Evolutionary conservation across 768 basidiomycete species (phyloP).

Genomic region (Holtermannia corniformis): DNA sequence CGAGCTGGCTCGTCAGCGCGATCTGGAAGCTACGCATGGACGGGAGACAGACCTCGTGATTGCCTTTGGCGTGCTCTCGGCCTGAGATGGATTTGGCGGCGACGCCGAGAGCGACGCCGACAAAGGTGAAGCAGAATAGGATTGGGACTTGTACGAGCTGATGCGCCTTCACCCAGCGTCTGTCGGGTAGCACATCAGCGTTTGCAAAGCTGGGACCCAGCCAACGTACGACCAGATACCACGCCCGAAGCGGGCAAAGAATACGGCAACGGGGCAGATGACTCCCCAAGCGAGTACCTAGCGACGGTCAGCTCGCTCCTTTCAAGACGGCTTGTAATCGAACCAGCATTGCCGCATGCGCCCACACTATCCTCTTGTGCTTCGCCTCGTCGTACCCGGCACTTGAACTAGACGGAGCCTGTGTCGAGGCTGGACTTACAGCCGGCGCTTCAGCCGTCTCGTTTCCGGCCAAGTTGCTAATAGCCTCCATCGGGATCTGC

Average conservation of each 20-base stretch:
- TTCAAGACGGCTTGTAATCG: not conserved
- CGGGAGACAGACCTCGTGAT: not conserved
- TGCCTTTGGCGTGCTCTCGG: not conserved
- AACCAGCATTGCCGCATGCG: not conserved
- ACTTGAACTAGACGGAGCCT: not conserved
- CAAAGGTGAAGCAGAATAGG: not conserved
- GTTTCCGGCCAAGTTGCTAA: no score
- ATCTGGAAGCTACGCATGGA: not conserved
- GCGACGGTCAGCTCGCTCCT: not conserved
- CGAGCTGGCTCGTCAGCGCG: not conserved
- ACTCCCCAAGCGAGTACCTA: not conserved
- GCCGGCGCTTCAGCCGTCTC: not conserved
- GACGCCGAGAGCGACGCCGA: not conserved
- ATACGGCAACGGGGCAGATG: not conserved
- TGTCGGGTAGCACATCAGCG: not conserved
- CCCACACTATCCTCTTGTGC: not conserved
- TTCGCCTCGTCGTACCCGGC: not conserved
- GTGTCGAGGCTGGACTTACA: not conserved
- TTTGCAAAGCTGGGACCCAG: not conserved
- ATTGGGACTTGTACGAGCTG: not conserved
- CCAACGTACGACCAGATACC: not conserved
- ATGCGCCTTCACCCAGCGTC: not conserved
- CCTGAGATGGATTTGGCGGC: not conserved
- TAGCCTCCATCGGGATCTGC: not conserved
- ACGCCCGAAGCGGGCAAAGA: not conserved